These are phyloP conservation scores for Kwoniella botswanensis DNA, from an alignment of 768 basidiomycete species.

Conservation along the genomic window DNA sequence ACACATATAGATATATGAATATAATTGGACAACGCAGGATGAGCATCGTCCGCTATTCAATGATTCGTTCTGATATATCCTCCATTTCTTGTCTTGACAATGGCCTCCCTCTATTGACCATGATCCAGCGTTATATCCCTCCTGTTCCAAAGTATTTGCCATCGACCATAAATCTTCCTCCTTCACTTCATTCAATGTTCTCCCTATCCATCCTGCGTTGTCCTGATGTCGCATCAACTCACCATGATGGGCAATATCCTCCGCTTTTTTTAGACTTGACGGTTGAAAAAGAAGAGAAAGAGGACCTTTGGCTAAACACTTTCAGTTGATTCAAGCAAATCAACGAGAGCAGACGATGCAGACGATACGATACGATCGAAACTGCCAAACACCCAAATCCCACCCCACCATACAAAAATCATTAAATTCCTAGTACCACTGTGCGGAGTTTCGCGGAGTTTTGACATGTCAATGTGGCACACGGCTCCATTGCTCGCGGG, in stretches of 20 bases:
- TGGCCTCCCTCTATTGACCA: background rate
- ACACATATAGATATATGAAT: background rate
- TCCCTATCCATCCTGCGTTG: background rate
- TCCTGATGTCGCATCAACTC: slow-evolving; percentile 31
- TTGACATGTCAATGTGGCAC: slow-evolving; percentile 13
- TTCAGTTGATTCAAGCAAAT: slow-evolving; percentile 5
- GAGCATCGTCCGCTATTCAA: background rate
- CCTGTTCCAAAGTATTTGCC: background rate
- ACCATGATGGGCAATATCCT: slow-evolving; percentile 53
- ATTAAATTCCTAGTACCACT: background rate
- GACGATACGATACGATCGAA: slow-evolving; percentile 9
- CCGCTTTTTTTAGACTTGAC: slow-evolving; percentile 28
- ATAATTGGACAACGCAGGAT: background rate
- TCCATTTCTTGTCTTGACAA: too few relatives aligned
- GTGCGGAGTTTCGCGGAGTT: slow-evolving; percentile 50
- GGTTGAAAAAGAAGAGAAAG: slow-evolving; percentile 31
- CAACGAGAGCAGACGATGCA: background rate
- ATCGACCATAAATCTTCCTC: background rate
- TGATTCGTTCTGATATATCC: background rate
- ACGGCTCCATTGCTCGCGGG: background rate
- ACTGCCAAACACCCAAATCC: background rate
- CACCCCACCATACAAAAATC: background rate
- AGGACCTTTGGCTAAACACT: background rate
- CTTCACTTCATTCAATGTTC: background rate
- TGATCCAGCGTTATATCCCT: background rate